Percentiles rank a stretch among this genome's conserved stretches.
Evolutionary conservation across 352 stramenopile species (phyloP).

Genomic region (Pythium brassicae): DNA sequence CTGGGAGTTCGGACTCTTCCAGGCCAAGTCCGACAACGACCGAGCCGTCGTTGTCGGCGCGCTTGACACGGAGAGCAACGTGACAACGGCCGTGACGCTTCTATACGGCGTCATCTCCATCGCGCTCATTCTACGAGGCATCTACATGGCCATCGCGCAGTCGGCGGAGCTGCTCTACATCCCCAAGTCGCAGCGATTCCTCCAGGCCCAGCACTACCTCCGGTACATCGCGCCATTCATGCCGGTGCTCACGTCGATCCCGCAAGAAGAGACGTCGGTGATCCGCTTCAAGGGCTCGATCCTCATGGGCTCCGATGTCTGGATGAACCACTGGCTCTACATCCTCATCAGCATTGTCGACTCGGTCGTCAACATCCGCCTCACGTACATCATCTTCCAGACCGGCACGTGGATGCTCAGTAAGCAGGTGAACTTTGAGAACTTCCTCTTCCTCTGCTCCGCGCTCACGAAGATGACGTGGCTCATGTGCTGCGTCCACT

Average conservation of each 20-base stretch:
- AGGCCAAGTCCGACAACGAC: conserved; percentile 29
- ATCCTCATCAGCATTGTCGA: conserved; percentile 51
- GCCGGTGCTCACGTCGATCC: conserved; percentile 21
- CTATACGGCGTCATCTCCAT: conserved; percentile 43
- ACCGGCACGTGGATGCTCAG: conserved; percentile 53
- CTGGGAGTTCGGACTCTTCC: conserved; percentile 44
- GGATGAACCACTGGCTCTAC: conserved; percentile 74
- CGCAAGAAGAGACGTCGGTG: conserved; percentile 27
- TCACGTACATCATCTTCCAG: conserved; percentile 41
- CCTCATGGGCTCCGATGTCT: conserved; percentile 51
- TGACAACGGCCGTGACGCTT: conserved; percentile 26
- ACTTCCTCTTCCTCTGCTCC: conserved; percentile 52
- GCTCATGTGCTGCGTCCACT: conserved; percentile 58
- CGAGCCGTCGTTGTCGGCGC: conserved; percentile 34
- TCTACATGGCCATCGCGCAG: conserved; percentile 33
- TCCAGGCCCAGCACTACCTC: conserved; percentile 17
- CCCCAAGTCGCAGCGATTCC: conserved; percentile 28
- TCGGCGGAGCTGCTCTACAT: conserved; percentile 33
- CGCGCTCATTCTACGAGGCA: conserved; percentile 33
- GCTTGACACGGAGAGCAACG: conserved; percentile 30
- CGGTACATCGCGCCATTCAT: conserved; percentile 47
- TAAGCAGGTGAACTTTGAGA: conserved; percentile 39
- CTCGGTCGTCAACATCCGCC: conserved; percentile 32
- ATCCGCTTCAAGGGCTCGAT: conserved; percentile 45
- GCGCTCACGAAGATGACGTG: conserved; percentile 49